These are phyloP conservation scores for Podospora pseudoanserina DNA, from an alignment of 495 filamentous ascomycete species.

Conservation along the genomic window DNA sequence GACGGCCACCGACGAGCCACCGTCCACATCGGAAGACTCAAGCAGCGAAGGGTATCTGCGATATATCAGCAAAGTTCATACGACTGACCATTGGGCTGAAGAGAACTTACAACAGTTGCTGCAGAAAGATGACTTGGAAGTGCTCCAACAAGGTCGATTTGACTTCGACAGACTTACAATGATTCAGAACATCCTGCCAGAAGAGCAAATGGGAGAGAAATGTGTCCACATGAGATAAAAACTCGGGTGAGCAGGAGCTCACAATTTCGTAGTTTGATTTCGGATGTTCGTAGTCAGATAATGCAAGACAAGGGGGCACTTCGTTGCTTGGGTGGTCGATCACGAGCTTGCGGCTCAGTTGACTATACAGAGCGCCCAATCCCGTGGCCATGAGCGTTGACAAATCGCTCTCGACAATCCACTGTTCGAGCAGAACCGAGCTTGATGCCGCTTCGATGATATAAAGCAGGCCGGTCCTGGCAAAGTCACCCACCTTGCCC, in stretches of 20 bases:
- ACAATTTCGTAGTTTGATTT: constrained; percentile 62
- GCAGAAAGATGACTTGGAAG: constrained; percentile 93
- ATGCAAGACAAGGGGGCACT: constrained; percentile 73
- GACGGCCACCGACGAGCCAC: constrained; percentile 92
- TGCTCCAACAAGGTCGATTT: constrained; percentile 91
- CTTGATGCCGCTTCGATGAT: constrained; percentile 89
- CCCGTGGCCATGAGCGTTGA: constrained; percentile 97
- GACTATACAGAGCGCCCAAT: constrained; percentile 91
- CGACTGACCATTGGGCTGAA: neutral
- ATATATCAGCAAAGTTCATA: neutral
- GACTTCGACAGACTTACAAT: constrained; percentile 87
- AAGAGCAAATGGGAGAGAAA: constrained; percentile 94
- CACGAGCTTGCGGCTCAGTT: constrained; percentile 74
- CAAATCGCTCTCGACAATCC: constrained; percentile 95
- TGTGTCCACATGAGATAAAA: constrained; percentile 78
- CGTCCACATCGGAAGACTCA: constrained; percentile 94
- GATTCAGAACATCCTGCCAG: constrained; percentile 96
- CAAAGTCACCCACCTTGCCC: constrained; percentile 90
- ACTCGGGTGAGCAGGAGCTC: constrained; percentile 62
- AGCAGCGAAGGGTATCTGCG: constrained; percentile 87
- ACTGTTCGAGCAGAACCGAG: constrained; percentile 78
- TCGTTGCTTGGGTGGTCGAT: constrained; percentile 59
- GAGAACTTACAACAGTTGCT: constrained; percentile 79
- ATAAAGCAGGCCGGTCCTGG: constrained; percentile 91
- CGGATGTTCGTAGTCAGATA: constrained; percentile 75